Percentiles rank a stretch among this genome's conserved stretches.
Conservation (phyloP, 2,329 filamentous ascomycete species). For the Cladosporium velox region DNA sequence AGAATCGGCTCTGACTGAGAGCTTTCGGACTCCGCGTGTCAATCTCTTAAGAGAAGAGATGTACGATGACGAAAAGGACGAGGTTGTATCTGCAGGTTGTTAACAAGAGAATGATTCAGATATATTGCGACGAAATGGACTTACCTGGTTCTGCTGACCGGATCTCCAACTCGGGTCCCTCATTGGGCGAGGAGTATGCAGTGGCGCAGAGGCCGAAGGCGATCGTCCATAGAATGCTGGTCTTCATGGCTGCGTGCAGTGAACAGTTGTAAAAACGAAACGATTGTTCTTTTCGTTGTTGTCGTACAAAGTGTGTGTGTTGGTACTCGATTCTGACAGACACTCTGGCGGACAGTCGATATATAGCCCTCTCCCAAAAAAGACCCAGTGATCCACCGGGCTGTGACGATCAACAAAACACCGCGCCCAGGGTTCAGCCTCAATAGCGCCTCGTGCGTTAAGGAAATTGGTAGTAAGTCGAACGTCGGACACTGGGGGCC, state of each 20-base stretch:
- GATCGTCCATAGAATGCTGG: constrained; percentile 3
- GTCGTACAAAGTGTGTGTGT: not conserved
- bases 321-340: constrained; percentile 1
- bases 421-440: constrained; percentile 2
- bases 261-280: not conserved
- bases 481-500: not conserved
- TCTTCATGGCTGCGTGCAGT: not conserved
- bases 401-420: constrained; percentile 1
- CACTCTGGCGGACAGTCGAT: not conserved
- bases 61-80: not conserved
- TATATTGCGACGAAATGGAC: not conserved
- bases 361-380: not conserved
- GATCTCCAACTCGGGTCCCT: not conserved
- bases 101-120: not conserved
- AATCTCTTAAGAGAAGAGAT: constrained; percentile 6
- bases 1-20: not conserved
- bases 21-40: constrained; percentile 1
- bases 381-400: not conserved
- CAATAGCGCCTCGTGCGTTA: not conserved
- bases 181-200: constrained; percentile 3
- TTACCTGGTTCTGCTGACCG: constrained; percentile 1
- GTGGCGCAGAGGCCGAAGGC: constrained; percentile 4
- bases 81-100: not conserved
- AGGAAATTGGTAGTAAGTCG: not conserved
- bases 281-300: not conserved